Evolutionary conservation across 169 alveolate species (phyloP).

Genomic region (Cyclospora cayetanensis): DNA sequence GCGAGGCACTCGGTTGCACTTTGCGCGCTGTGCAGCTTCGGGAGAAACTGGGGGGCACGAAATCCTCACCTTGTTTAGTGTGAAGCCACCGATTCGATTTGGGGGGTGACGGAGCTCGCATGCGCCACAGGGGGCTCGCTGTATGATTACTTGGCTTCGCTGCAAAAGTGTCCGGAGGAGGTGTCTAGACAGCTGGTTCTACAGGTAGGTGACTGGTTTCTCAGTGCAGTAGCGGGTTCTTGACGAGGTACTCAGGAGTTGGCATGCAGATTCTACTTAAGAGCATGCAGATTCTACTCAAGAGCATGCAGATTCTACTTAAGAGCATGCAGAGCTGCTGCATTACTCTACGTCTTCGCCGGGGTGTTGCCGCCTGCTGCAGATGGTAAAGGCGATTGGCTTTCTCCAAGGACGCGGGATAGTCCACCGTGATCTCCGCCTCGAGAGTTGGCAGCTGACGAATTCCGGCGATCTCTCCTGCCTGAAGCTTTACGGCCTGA

Average conservation of each 20-base stretch:
- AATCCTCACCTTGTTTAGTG: background rate
- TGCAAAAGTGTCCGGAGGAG: conserved; percentile 55
- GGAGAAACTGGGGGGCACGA: background rate
- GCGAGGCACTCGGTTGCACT: no score
- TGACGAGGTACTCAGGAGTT: no score
- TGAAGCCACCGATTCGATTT: no score
- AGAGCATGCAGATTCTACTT: no score
- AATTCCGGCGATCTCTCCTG: conserved; percentile 11
- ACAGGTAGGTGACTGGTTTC: conserved; percentile 37
- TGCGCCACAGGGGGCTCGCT: conserved; percentile 50
- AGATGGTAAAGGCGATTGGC: conserved; percentile 52
- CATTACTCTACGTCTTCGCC: no score
- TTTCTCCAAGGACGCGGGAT: conserved; percentile 51
- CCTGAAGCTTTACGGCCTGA: conserved; percentile 44
- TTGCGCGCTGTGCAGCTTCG: no score
- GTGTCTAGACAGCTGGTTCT: conserved; percentile 28
- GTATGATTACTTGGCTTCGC: conserved; percentile 35
- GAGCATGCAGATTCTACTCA: no score
- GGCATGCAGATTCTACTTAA: no score
- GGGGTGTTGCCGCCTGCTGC: no score
- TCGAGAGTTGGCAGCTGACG: conserved; percentile 62
- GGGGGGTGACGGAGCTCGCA: no score
- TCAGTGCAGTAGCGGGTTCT: no score
- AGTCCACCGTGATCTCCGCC: conserved; percentile 53
- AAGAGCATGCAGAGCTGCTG: no score